A percentile compares a stretch with the other conserved stretches of the same genome.
phyloP scores from a whole-genome alignment of 139 green algal species.

The Tetradesmus obliquus region DNA sequence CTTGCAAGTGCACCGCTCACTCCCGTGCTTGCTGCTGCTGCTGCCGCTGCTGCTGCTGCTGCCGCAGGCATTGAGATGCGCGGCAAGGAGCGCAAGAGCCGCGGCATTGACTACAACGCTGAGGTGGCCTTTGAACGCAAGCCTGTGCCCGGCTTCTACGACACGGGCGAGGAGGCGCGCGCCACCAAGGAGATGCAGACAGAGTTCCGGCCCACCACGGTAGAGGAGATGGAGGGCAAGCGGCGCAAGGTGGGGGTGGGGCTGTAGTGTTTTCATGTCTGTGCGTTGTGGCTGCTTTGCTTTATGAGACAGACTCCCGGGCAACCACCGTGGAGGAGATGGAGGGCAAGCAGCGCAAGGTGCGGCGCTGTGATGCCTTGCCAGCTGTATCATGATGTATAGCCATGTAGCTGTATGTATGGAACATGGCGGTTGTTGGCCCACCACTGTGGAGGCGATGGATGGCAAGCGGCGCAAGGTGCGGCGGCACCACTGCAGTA shows the following conservation, averaged over 20 bases:
- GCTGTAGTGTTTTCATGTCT: background rate
- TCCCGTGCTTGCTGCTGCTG: no score
- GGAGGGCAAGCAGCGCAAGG: slow-evolving; percentile 85
- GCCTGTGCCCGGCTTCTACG: slow-evolving; percentile 91
- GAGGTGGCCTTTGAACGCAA: slow-evolving; percentile 96
- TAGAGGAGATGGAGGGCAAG: slow-evolving; percentile 94
- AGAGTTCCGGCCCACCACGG: slow-evolving; percentile 89
- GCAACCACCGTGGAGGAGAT: slow-evolving; percentile 91
- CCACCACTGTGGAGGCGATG: slow-evolving; percentile 90
- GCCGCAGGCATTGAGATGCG: slow-evolving; percentile 41
- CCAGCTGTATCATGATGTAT: background rate
- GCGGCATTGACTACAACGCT: slow-evolving; percentile 87
- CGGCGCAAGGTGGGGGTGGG: slow-evolving; percentile 62
- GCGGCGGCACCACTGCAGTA: background rate
- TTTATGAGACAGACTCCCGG: slow-evolving; percentile 80
- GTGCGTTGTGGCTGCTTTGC: no score
- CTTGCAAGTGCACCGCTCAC: no score
- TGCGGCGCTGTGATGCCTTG: background rate
- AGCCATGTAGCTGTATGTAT: no score
- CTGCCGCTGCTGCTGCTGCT: background rate
- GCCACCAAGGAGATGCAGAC: slow-evolving; percentile 72
- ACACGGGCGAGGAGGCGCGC: slow-evolving; percentile 80
- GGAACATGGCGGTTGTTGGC: slow-evolving; percentile 72
- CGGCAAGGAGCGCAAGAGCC: slow-evolving; percentile 42
- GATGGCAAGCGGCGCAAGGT: slow-evolving; percentile 77